Percentiles rank a stretch among this genome's conserved stretches.
Evolutionary conservation across 306 rosid species (phyloP).

Genomic region (Acacia crassicarpa): DNA sequence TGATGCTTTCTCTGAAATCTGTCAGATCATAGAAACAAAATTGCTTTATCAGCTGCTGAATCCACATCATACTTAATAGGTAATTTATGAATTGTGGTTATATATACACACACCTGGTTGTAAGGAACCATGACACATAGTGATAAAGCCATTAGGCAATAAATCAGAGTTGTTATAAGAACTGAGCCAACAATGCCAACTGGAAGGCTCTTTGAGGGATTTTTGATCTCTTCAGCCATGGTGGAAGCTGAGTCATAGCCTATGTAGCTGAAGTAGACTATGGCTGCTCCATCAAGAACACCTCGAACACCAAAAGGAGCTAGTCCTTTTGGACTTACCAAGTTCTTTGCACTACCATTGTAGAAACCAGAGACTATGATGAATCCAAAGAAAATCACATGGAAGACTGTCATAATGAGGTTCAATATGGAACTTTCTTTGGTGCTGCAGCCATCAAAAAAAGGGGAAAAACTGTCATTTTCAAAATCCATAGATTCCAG

Average conservation of each 20-base stretch:
- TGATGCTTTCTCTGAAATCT: slow-evolving; percentile 67
- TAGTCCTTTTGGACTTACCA: slow-evolving; percentile 70
- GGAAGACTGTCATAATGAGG: slow-evolving; percentile 85
- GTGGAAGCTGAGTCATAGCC: slow-evolving; percentile 98
- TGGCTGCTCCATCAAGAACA: slow-evolving; percentile 88
- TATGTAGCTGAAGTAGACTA: slow-evolving; percentile 85
- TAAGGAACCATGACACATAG: slow-evolving; percentile 83
- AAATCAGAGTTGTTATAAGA: slow-evolving; percentile 71
- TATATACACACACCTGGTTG: slow-evolving; percentile 55
- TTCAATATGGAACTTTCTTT: slow-evolving; percentile 89
- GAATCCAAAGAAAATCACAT: slow-evolving; percentile 84
- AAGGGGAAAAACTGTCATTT: slow-evolving; percentile 32
- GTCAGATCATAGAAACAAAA: slow-evolving; percentile 1
- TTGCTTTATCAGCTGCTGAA: slow-evolving; percentile 18
- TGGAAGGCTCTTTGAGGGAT: slow-evolving; percentile 73
- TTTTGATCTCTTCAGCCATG: slow-evolving; percentile 87
- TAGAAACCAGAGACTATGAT: slow-evolving; percentile 71
- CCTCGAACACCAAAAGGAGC: slow-evolving; percentile 75
- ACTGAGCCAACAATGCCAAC: slow-evolving; percentile 91
- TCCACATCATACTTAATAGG: slow-evolving; percentile 21
- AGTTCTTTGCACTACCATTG: slow-evolving; percentile 68
- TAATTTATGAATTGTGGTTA: not conserved
- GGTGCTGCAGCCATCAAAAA: slow-evolving; percentile 59
- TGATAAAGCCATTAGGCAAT: slow-evolving; percentile 89
- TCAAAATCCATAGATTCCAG: slow-evolving; percentile 41